A percentile compares a stretch with the other conserved stretches of the same genome.
phyloP scores from a whole-genome alignment of 106 monocot genomes.

The Chionographis japonica region DNA sequence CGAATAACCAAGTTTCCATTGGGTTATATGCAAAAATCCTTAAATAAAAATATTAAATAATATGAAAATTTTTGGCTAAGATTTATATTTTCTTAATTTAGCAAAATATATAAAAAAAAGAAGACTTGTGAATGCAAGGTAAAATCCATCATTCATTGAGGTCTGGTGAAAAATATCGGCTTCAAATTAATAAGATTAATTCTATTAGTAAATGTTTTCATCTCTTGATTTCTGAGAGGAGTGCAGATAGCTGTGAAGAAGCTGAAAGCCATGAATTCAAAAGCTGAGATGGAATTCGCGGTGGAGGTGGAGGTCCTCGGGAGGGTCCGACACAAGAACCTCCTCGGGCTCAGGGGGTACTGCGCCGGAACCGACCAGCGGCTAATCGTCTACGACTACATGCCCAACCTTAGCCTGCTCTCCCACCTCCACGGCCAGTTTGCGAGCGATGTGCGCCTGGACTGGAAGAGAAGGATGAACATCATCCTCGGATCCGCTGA shows the following conservation, averaged over 20 bases:
- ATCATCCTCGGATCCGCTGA: slow-evolving; percentile 38
- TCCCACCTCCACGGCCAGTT: slow-evolving; percentile 56
- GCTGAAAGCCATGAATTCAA: slow-evolving; percentile 43
- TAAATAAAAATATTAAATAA: no score
- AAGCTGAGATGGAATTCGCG: slow-evolving; percentile 56
- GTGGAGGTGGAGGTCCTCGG: slow-evolving; percentile 53
- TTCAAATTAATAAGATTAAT: no score
- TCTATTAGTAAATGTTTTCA: no score
- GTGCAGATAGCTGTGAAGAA: slow-evolving; percentile 65
- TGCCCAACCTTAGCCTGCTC: slow-evolving; percentile 56
- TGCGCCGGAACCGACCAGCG: slow-evolving; percentile 36
- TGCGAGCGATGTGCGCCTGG: slow-evolving; percentile 21
- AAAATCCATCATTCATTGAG: no score
- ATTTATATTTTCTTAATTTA: no score
- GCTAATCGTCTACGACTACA: slow-evolving; percentile 64
- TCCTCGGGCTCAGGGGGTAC: slow-evolving; percentile 45
- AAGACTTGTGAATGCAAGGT: no score
- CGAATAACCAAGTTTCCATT: no score
- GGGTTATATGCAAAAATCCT: no score
- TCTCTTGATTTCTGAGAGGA: no score
- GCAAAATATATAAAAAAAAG: no score
- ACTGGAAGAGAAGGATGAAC: slow-evolving; percentile 42
- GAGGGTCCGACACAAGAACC: slow-evolving; percentile 54
- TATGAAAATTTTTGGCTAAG: no score
- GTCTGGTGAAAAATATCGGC: no score